Base-by-base conservation (phyloP, 2,329 filamentous ascomycete species). In the Diaporthe nobilis region DNA sequence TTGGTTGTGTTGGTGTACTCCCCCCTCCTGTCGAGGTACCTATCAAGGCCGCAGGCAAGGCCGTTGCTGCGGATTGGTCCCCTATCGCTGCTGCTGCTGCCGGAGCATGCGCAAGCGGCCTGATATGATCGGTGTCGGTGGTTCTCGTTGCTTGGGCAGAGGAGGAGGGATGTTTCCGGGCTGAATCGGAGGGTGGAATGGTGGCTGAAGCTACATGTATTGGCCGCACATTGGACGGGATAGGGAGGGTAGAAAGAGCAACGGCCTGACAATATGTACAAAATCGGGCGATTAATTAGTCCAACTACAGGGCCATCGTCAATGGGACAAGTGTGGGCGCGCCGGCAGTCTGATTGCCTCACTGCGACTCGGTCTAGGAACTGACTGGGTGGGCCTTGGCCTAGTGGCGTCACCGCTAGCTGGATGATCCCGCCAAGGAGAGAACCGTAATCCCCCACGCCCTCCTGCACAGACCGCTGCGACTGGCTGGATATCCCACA, bases 11-110 rank as follows among this genome's bases (percentile, higher is more conserved):
- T 20, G 37, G 25, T 74, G 49, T 67, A 63, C 71, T 77, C 71
- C 76, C 72, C 61, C 67, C 67, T 63, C 67, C 76, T 55, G 70
- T 75, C 75, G 74, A 70, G 71, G 61, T 47, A 76, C 68, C 76
- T 53, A 47, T 72, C 74, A 51, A 55, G 49, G 63, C 73, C 60
- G 60, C 61, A 31, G 61, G 55, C 73, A 58, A 42, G 51, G 70
- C 72, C 31, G 72, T 67, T n/a, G 75, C 58, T 71, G 57, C 55
- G 44, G 58, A 47, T 47, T 12, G 58, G 42, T 70, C 60, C 70
- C 67, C 39, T 70, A 71, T 47, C 44, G 58, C 47, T 58, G 73
- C 71, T 71, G 57, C 53, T 55, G 53, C 42, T 71, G 57, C 63
- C 65, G 31, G 65, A 51, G 47, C 65, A 53, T 68, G 65, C 47